Evolutionary conservation across 179 eudicot species (phyloP), one percentile per base, ranked within the genome.

Genomic region (Carnegiea gigantea): DNA sequence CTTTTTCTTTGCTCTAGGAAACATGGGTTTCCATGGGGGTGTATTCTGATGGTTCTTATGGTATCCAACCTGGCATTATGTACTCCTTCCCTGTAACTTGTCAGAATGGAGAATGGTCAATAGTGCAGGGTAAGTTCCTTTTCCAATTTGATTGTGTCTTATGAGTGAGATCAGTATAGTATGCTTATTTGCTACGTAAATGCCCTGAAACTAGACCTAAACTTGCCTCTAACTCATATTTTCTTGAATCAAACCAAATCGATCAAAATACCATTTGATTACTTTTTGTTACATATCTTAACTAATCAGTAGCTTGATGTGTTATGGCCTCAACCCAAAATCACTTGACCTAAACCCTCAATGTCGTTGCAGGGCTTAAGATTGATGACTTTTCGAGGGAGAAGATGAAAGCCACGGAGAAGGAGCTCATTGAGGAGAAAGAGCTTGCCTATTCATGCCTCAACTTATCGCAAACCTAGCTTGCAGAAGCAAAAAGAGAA

Each of bases 21-120:
- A 88, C 89, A 24, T 93, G 97, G 97, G 93, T 93, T 70, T 95
- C 98, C 0, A 95, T 95, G 98, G 98, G 98, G 53, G 98, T 95
- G 38, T 88, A 70, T 83, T 93, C 95, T 26, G 98, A 95, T 84
- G 98, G 98, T 33, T 95, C 98, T n/a, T 93, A 93, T 75, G 97
- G 91, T 33, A 88, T 95, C 33, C 89, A 85, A 81, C 88, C 89
- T 15, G 98, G 98, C 44, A 90, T 93, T 48, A 83, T 95, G 46
- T 95, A 95, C 87, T 95, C 98, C 71, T 95, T 93, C 81, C 98
- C 98, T 0, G 95, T 95, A 40, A 91, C 93, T 76, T 93, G 98
- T 72, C 86, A 89, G 81, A 89, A 92, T 67, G 98, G 98, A 73
- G 87, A 92, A 75, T 95, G 97, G 93, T 88, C 93, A 9, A 92